Percentiles rank a stretch among this genome's conserved stretches.
phyloP scores from a whole-genome alignment of 108 stramenopile genomes.

The Parietichytrium sp. region DNA sequence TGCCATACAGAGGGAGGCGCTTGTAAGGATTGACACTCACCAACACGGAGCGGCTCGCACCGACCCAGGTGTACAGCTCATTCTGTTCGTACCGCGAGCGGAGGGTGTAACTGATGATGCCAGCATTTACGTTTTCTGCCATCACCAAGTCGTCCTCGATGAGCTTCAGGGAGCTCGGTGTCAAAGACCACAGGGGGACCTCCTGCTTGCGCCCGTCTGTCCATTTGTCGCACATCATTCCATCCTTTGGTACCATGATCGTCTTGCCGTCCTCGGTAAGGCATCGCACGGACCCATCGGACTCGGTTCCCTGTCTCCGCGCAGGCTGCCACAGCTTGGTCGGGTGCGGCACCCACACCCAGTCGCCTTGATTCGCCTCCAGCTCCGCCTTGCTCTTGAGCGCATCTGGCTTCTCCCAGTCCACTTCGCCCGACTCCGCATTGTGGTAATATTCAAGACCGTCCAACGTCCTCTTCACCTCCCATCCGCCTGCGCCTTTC shows the following conservation, averaged over 20 bases:
- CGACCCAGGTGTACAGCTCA: slow-evolving; percentile 43
- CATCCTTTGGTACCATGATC: background rate
- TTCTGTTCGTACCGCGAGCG: slow-evolving; percentile 2
- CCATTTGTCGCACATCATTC: background rate
- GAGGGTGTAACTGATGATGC: slow-evolving; percentile 40
- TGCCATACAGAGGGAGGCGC: slow-evolving; percentile 9
- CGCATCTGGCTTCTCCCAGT: slow-evolving; percentile 41
- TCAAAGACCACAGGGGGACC: slow-evolving; percentile 16
- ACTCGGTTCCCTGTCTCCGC: background rate
- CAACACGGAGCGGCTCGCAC: slow-evolving; percentile 57
- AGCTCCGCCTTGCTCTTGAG: background rate
- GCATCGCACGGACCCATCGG: background rate
- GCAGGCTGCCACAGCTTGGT: slow-evolving; percentile 20
- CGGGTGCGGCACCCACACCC: slow-evolving; percentile 35
- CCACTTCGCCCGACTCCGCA: slow-evolving; percentile 17
- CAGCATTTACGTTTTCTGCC: slow-evolving; percentile 38
- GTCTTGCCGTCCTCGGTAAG: slow-evolving; percentile 33
- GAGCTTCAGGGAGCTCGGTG: background rate
- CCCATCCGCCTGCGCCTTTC: slow-evolving; percentile 26
- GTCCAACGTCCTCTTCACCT: slow-evolving; percentile 39
- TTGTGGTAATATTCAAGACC: slow-evolving; percentile 45
- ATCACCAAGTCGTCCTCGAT: slow-evolving; percentile 40
- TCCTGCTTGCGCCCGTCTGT: slow-evolving; percentile 1
- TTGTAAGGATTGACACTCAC: slow-evolving; percentile 46
- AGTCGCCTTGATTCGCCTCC: slow-evolving; percentile 33